Conservation (phyloP, 1,284 basidiomycete species). For the Irpex sp. region DNA sequence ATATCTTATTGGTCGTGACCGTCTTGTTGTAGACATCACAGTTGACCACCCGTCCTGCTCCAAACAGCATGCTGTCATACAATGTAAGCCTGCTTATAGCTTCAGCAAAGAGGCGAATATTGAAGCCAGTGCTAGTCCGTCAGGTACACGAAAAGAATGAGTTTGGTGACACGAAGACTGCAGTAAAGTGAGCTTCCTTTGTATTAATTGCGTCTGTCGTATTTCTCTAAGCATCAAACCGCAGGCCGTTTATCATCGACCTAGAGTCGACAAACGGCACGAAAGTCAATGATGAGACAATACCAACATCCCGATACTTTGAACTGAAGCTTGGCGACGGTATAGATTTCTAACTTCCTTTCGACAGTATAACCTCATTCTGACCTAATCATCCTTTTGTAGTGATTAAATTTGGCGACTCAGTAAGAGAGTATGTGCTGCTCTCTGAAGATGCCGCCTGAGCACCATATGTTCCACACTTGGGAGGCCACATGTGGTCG, state of each 20-base stretch:
- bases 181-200: slow-evolving; percentile 64
- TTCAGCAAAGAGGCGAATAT: slow-evolving; percentile 2
- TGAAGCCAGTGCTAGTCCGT: slow-evolving; percentile 51
- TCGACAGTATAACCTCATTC: background rate
- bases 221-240: slow-evolving; percentile 9
- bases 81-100: slow-evolving; percentile 51
- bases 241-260: slow-evolving; percentile 88
- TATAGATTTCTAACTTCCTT: slow-evolving; percentile 32
- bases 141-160: slow-evolving; percentile 85
- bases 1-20: slow-evolving; percentile 90
- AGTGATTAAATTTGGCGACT: slow-evolving; percentile 93
- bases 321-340: slow-evolving; percentile 87
- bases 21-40: slow-evolving; percentile 82
- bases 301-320: slow-evolving; percentile 87
- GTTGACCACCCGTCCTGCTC: slow-evolving; percentile 96
- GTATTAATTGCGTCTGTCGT: background rate
- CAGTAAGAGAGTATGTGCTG: slow-evolving; percentile 83
- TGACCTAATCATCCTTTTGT: background rate
- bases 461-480: background rate
- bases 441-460: slow-evolving; percentile 72
- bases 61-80: slow-evolving; percentile 97
- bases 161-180: slow-evolving; percentile 71
- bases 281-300: slow-evolving; percentile 80
- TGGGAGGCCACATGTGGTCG: background rate
- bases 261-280: slow-evolving; percentile 97